Evolutionary conservation across 257 asterid genomes (phyloP), one percentile per base, ranked within the genome.

Genomic region (Fraxinus quadrangulata): DNA sequence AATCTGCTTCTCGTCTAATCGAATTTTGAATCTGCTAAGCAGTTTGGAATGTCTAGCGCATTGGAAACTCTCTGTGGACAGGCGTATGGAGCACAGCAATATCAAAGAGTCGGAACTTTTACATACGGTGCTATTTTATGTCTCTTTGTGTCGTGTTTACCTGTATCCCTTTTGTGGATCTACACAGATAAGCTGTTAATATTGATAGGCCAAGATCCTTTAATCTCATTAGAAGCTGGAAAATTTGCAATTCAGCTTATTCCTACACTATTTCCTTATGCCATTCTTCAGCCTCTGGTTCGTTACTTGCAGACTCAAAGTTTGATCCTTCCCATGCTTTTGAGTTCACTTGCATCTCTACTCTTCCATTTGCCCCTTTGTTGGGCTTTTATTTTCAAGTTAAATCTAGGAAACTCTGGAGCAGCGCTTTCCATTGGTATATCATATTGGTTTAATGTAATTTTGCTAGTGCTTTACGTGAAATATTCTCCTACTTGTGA

Each of bases 1-100:
- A 63, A 63, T 63, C 5, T 63, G 8, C 34, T 26, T 26, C 28
- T 63, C 34, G 1, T 31, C 65, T 66, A 24, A 78, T 79, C 0
- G 21, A 59, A 39, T 45, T 11, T 54, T 54, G 17, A 42, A 73
- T 59, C 51, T 51, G 9, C 7, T 51, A 0, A 24, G 80, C 91
- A 94, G 98, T 81, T 80, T 75, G 98, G 97, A 40, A 91, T 92
- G 96, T 79, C 96, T 4, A 83, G 97, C 80, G 98, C 94, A 31
- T 54, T 94, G 84, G 99, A 94, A 78, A 92, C 97, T 39, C 84
- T 94, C 5, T 94, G 97, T 23, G 99, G 99, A 26, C 99, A 94
- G 67, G 93, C 98, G 13, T 94, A 87, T 45, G 97, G 97, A 28
- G 99, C 97, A 6, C 79, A 81, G 80, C 93, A 89, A 23, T 90